phyloP scores from a whole-genome alignment of 352 stramenopile genomes.

The Albugo laibachii region DNA sequence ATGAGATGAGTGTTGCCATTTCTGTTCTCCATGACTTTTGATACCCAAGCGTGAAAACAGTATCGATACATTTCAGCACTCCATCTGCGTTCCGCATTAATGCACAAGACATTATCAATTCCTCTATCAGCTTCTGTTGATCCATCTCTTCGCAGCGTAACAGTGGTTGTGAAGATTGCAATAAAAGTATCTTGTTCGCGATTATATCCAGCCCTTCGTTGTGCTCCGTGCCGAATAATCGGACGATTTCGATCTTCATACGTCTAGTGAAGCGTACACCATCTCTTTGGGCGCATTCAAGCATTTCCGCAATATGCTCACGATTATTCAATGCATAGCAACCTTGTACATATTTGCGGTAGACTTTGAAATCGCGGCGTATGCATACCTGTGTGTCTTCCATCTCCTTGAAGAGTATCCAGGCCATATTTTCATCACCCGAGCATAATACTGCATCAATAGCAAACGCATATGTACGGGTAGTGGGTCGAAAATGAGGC shows the following conservation, averaged over 20 bases:
- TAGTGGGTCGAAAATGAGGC: slow-evolving; percentile 29
- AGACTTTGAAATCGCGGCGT: slow-evolving; percentile 21
- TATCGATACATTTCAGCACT: slow-evolving; percentile 24
- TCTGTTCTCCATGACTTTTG: slow-evolving; percentile 30
- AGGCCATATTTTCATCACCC: slow-evolving; percentile 30
- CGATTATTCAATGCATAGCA: slow-evolving; percentile 41
- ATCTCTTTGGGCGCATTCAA: slow-evolving; percentile 23
- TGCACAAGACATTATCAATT: slow-evolving; percentile 43
- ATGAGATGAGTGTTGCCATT: slow-evolving; percentile 40
- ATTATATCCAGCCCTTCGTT: slow-evolving; percentile 29
- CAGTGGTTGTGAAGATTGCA: slow-evolving; percentile 15
- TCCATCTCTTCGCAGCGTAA: too few species aligned
- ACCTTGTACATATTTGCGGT: slow-evolving; percentile 53
- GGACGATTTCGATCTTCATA: slow-evolving; percentile 41
- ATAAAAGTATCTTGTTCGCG: slow-evolving; percentile 13
- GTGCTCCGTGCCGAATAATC: slow-evolving; percentile 39
- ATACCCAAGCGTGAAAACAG: slow-evolving; percentile 21
- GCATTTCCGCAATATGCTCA: slow-evolving; percentile 30
- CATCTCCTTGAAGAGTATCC: slow-evolving; percentile 33
- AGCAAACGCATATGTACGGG: slow-evolving; percentile 48
- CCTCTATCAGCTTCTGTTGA: slow-evolving; percentile 18
- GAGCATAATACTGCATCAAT: slow-evolving; percentile 57
- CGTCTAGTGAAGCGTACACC: slow-evolving; percentile 30
- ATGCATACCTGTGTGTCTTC: slow-evolving; percentile 11
- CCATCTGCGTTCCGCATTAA: slow-evolving; percentile 38